Evolutionary conservation across 2,329 filamentous ascomycete genomes (phyloP).

Genomic region (Aspergillus floridensis): DNA sequence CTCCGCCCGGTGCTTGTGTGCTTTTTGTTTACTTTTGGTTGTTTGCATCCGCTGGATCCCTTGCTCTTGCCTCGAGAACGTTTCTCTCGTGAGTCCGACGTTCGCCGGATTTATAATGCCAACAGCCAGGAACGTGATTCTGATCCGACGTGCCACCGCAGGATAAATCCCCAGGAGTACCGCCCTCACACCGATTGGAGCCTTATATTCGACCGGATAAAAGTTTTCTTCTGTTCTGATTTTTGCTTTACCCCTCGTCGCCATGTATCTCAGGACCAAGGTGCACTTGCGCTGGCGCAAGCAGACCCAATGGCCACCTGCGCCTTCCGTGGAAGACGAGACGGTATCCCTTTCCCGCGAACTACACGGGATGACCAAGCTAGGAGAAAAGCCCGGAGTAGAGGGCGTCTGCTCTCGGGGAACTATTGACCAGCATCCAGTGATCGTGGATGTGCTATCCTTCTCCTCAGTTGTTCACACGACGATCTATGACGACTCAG

Average conservation of each 20-base stretch:
- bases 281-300: slow-evolving; percentile 28
- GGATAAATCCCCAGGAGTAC: slow-evolving; percentile 18
- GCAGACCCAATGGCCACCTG: slow-evolving; percentile 41
- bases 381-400: slow-evolving; percentile 30
- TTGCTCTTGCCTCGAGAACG: neutral
- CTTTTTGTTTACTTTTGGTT: slow-evolving; percentile 4
- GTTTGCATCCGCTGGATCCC: slow-evolving; percentile 4
- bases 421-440: slow-evolving; percentile 45
- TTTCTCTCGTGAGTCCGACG: slow-evolving; percentile 19
- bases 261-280: slow-evolving; percentile 13
- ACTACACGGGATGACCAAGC: slow-evolving; percentile 30
- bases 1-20: neutral
- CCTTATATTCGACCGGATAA: slow-evolving; percentile 12
- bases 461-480: slow-evolving; percentile 11
- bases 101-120: slow-evolving; percentile 23
- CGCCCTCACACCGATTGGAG: neutral
- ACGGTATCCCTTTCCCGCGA: slow-evolving; percentile 43
- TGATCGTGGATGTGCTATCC: slow-evolving; percentile 35
- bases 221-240: slow-evolving; percentile 9
- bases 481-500: slow-evolving; percentile 16
- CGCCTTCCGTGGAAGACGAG: slow-evolving; percentile 47
- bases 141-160: slow-evolving; percentile 19
- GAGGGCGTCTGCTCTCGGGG: slow-evolving; percentile 38
- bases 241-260: slow-evolving; percentile 10
- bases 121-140: slow-evolving; percentile 19